Base-by-base conservation (phyloP, 2,329 filamentous ascomycete genomes). In the Chaetomium olivaceum region DNA sequence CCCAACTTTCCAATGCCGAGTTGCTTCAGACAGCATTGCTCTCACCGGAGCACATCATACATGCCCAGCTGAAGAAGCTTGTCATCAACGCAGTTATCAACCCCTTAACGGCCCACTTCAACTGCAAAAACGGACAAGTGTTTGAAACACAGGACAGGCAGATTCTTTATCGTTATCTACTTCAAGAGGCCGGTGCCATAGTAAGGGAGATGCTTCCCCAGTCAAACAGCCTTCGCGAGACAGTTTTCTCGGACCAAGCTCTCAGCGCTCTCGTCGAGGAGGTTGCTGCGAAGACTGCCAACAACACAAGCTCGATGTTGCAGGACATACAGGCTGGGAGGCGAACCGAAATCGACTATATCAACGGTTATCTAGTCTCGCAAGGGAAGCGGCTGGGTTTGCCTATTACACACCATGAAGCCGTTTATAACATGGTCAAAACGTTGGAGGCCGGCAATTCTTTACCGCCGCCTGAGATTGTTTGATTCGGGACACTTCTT, bases 41-140 rank as follows among this genome's bases (percentile, higher is more conserved):
- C 6, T 31, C 58, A 1, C 36, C 63, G 1, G 31, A 27, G 12
- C 16, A 39, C 4, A 58, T 69, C 16, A 6, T 63, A 12, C 67
- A 70, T 6, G 70, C 63, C 12, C 68, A 70, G 46, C 68, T 76
- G 11, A 86, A 89, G 69, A 91, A 91, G 73, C 79, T 92, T 0
- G 87, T 85, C 6, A 78, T 89, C 46, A 91, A 91, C 71, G 82
- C 83, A 62, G 78, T 90, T 48, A 82, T 92, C 68, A 90, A 91
- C 71, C 88, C 90, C 0, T 76, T 92, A 11, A 90, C 88, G 1
- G 85, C 83, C 6, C 76, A 91, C 8, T 63, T 61, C n/a, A 19
- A 52, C 12, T 68, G 67, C 64, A 48, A 59, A 16, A 70, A 71
- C 27, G 67, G 70, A 2, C 8, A 51, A 0, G 23, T 71, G 4